Percentiles rank a stretch among this genome's conserved stretches.
Conservation (phyloP, 2,329 filamentous ascomycete species). For the Calonectria fujianensis region DNA sequence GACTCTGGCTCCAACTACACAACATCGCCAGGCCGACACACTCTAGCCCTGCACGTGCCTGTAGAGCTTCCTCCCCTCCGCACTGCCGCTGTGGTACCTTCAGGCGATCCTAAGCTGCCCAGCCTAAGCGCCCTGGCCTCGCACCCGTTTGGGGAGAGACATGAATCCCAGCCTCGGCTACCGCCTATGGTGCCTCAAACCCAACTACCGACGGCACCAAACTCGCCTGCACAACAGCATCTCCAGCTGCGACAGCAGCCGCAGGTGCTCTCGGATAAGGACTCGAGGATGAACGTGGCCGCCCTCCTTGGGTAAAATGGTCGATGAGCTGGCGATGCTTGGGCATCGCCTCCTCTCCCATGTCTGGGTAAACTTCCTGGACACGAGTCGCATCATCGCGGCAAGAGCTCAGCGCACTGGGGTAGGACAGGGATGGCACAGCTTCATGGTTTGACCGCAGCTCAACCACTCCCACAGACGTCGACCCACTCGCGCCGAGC, state of each 20-base stretch:
- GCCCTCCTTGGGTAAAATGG: constrained; percentile 46
- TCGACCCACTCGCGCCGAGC: constrained; percentile 18
- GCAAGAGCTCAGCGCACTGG: background rate
- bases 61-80: constrained; percentile 65
- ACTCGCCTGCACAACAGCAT: constrained; percentile 52
- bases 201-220: constrained; percentile 55
- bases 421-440: constrained; percentile 15
- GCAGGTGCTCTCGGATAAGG: constrained; percentile 37
- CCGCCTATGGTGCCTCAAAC: constrained; percentile 43
- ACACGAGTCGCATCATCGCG: constrained; percentile 1
- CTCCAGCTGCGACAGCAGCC: constrained; percentile 40
- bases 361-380: background rate
- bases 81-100: constrained; percentile 5
- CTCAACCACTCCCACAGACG: constrained; percentile 16
- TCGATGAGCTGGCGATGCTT: background rate
- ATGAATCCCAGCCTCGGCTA: constrained; percentile 42
- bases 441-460: background rate
- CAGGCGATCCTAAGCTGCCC: constrained; percentile 55
- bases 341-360: background rate
- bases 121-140: constrained; percentile 51
- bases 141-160: constrained; percentile 39
- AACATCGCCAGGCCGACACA: constrained; percentile 70
- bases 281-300: constrained; percentile 53
- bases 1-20: constrained; percentile 80
- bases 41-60: constrained; percentile 61